phyloP scores from a whole-genome alignment of 192 early-diverging fungal species.

The Glomus cerebriforme region DNA sequence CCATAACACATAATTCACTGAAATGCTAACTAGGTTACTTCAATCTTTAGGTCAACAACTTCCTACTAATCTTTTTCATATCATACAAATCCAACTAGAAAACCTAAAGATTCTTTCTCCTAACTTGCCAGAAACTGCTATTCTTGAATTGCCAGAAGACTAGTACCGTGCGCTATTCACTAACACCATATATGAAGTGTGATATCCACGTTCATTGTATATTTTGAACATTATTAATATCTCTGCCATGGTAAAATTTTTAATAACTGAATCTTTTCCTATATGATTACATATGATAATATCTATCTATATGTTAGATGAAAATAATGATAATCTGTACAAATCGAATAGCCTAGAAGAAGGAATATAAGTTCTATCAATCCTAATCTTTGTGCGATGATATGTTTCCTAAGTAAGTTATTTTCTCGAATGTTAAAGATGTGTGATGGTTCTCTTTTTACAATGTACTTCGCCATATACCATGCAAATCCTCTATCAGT shows the following conservation, averaged over 20 bases:
- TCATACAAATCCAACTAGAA: not conserved
- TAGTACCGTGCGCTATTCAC: not conserved
- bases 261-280: no score
- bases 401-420: not conserved
- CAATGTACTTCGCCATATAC: not conserved
- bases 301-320: no score
- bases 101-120: not conserved
- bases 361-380: not conserved
- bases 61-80: not conserved
- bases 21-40: not conserved
- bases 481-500: not conserved
- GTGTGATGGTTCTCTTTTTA: not conserved
- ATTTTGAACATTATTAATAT: no score
- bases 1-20: no score
- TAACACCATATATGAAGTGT: not conserved
- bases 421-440: not conserved
- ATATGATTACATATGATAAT: no score
- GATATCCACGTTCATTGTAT: no score
- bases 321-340: no score
- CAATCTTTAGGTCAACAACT: not conserved
- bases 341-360: no score
- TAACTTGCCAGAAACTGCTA: not conserved
- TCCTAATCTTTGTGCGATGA: not conserved
- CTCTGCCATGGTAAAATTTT: no score
- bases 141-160: not conserved